These are phyloP conservation scores for Carex kokanica DNA, from an alignment of 176 grass and related monocot genomes.

Conservation along the genomic window DNA sequence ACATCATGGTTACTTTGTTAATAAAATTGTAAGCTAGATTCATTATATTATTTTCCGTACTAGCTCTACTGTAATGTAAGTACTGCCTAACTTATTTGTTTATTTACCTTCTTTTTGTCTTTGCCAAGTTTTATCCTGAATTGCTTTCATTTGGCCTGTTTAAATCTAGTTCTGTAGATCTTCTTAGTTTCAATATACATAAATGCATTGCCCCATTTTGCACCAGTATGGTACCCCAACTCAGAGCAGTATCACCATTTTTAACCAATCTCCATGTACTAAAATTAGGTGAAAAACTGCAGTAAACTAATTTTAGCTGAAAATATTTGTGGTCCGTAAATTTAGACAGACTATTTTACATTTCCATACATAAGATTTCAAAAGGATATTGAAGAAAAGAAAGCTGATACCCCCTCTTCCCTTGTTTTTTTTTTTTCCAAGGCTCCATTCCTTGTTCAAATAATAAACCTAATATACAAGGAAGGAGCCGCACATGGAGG, in stretches of 20 bases:
- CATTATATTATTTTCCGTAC: too few relatives aligned
- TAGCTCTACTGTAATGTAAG: too few relatives aligned
- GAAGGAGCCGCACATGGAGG: constrained; percentile 39
- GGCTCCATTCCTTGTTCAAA: constrained; percentile 9
- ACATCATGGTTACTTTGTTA: too few relatives aligned
- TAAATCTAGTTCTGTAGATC: neutral
- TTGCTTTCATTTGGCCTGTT: too few relatives aligned
- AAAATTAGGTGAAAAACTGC: neutral
- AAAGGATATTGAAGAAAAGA: neutral
- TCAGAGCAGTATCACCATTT: neutral
- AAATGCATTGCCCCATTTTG: neutral
- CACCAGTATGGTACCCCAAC: neutral
- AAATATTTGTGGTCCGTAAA: neutral
- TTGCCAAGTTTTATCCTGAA: neutral
- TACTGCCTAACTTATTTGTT: too few relatives aligned
- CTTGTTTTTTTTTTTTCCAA: neutral
- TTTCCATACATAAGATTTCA: neutral
- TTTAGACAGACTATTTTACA: neutral
- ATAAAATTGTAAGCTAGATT: too few relatives aligned
- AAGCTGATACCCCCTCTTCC: neutral
- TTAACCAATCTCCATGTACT: neutral
- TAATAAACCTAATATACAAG: constrained; percentile 12
- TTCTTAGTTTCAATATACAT: neutral
- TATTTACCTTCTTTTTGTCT: neutral
- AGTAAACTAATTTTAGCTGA: neutral